Conservation (phyloP, 2,329 filamentous ascomycete genomes). For the Pleomassaria siparia region DNA sequence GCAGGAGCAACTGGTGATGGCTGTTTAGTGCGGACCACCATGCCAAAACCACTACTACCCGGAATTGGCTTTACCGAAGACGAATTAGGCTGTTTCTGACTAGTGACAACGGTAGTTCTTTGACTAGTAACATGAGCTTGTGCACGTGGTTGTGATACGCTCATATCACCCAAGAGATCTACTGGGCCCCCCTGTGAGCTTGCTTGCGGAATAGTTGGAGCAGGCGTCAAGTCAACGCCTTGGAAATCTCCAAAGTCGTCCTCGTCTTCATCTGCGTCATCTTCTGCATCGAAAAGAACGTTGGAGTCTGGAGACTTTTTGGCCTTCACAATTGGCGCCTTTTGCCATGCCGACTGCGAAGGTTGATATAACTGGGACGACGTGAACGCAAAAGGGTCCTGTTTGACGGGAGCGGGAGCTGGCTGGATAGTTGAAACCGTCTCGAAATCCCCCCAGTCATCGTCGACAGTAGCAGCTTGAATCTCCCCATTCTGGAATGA, state of each 20-base stretch:
- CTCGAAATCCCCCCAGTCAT: slow-evolving; percentile 48
- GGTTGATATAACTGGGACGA: slow-evolving; percentile 11
- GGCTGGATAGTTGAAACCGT: slow-evolving; percentile 18
- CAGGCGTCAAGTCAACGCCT: slow-evolving; percentile 15
- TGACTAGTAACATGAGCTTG: slow-evolving; percentile 7
- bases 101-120: background rate
- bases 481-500: slow-evolving; percentile 5
- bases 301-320: slow-evolving; percentile 39
- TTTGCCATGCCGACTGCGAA: slow-evolving; percentile 22
- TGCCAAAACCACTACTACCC: slow-evolving; percentile 16
- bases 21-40: slow-evolving; percentile 6
- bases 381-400: slow-evolving; percentile 19
- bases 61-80: slow-evolving; percentile 12
- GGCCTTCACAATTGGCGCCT: slow-evolving; percentile 30
- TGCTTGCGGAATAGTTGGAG: background rate
- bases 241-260: slow-evolving; percentile 41
- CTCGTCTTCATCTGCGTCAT: slow-evolving; percentile 32
- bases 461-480: slow-evolving; percentile 17
- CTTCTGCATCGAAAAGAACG: slow-evolving; percentile 45
- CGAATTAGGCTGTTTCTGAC: slow-evolving; percentile 2
- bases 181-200: slow-evolving; percentile 10
- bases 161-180: slow-evolving; percentile 32
- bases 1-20: slow-evolving; percentile 3
- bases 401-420: slow-evolving; percentile 5
- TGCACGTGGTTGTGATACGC: slow-evolving; percentile 20